Evolutionary conservation across 495 filamentous ascomycete species (phyloP), one percentile per base, ranked within the genome.

Genomic region (Penicillium simplicissimum): DNA sequence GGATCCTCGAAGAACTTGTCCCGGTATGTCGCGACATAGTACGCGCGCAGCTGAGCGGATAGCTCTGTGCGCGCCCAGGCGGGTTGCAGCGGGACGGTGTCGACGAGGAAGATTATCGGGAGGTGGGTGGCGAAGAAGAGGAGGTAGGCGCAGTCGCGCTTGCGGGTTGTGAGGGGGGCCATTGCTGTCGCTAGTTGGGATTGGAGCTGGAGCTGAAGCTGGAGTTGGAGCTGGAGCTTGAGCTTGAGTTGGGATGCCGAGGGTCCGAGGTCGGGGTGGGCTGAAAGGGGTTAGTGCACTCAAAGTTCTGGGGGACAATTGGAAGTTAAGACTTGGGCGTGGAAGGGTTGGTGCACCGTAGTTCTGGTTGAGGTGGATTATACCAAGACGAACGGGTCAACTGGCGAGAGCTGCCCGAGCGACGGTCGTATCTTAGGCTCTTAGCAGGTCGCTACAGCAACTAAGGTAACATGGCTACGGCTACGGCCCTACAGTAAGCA

Each of bases 1-100:
- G 69, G 63, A 31, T 79, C 78, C 48, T 82, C 80, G 70, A 92
- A 90, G 77, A 93, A 90, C 28, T 87, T 90, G 74, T 97, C 92
- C 42, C 85, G 84, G 77, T 87, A 91, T 8, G 80, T 89, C 14
- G 71, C 59, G 61, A 90, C 80, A 76, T 94, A 93, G 74, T 78
- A 88, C 0, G 73, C 64, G 36, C 87, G 86, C 36, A 91, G 42
- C 0, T 68, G 42, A 38, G 67, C 63, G 54, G 87, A 79, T 67
- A 86, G 70, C 2, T 78, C 62, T 2, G 81, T 77, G 59, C 78
- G 79, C 14, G 90, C 66, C 49, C 73, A 74, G 0, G 75, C 42
- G 2, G 90, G 90, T 64, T 87, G 90, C 42, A 88, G 78, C 34
- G 87, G 81, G 34, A 84, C 84, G 19, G 86, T 81, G 68, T 92